Percentiles rank a stretch among this genome's conserved stretches.
These are phyloP conservation scores for Trichophyton rubrum DNA, from an alignment of 2,329 filamentous ascomycete species.

Conservation along the genomic window DNA sequence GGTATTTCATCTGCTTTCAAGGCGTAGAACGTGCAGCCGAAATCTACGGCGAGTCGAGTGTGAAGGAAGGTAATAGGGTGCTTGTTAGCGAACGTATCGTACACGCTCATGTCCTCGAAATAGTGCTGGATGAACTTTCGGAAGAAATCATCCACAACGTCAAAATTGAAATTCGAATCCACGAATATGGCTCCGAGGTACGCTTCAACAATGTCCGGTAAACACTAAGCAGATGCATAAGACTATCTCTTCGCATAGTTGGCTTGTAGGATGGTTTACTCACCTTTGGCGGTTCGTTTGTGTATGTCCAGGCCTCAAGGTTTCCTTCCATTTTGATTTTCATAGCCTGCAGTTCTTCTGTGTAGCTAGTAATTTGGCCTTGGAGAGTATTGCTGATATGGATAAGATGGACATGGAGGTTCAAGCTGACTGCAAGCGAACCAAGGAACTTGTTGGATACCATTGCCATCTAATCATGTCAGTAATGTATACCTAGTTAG, in stretches of 20 bases:
- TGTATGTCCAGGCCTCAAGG: constrained; percentile 33
- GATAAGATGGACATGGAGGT: constrained; percentile 61
- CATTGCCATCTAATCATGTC: constrained; percentile 63
- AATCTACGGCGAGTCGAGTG: constrained; percentile 49
- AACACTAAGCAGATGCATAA: constrained; percentile 37
- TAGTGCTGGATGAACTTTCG: constrained; percentile 58
- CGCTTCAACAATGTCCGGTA: constrained; percentile 80
- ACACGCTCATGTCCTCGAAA: constrained; percentile 75
- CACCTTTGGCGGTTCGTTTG: constrained; percentile 34
- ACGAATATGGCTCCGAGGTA: constrained; percentile 86
- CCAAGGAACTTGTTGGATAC: constrained; percentile 91
- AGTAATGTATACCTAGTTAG: background rate
- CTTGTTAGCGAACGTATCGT: constrained; percentile 74
- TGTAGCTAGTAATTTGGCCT: constrained; percentile 40
- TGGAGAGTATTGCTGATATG: constrained; percentile 28
- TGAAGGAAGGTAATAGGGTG: constrained; percentile 69
- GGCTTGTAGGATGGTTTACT: background rate
- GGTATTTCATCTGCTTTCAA: constrained; percentile 37
- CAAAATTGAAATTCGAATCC: constrained; percentile 69
- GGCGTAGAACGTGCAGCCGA: constrained; percentile 51
- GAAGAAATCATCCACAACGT: constrained; percentile 65
- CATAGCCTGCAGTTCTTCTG: constrained; percentile 25
- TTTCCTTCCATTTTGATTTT: constrained; percentile 21
- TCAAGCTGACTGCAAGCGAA: constrained; percentile 63
- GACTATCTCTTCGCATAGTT: constrained; percentile 14